These are phyloP conservation scores for Crucihimalaya himalaica DNA, from an alignment of 345 rosid species.

Conservation along the genomic window DNA sequence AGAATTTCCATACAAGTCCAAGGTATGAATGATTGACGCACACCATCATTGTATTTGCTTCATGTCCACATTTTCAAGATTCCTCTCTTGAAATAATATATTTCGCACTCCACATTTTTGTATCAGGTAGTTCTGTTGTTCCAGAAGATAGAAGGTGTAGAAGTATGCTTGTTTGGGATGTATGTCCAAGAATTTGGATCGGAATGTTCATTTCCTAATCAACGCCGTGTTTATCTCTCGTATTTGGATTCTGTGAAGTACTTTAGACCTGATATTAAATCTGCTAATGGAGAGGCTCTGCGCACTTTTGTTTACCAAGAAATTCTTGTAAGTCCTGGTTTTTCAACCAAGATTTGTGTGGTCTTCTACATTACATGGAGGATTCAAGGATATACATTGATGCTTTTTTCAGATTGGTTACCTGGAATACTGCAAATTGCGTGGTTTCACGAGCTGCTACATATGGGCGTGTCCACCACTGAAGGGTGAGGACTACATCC, in stretches of 20 bases:
- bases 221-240: slow-evolving; percentile 96
- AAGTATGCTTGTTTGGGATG: slow-evolving; percentile 98
- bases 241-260: slow-evolving; percentile 98
- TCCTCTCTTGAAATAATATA: slow-evolving; percentile 11
- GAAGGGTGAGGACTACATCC: slow-evolving; percentile 98
- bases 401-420: slow-evolving; percentile 77
- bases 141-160: slow-evolving; percentile 99
- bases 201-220: slow-evolving; percentile 91
- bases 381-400: slow-evolving; percentile 14
- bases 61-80: slow-evolving; percentile 2
- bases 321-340: slow-evolving; percentile 66
- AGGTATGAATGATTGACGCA: slow-evolving; percentile 50
- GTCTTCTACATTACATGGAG: slow-evolving; percentile 14
- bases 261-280: slow-evolving; percentile 89
- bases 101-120: slow-evolving; percentile 9
- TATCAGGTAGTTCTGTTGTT: slow-evolving; percentile 84
- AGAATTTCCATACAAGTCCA: slow-evolving; percentile 94
- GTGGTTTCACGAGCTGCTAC: slow-evolving; percentile 99
- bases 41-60: slow-evolving; percentile 13
- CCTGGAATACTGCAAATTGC: slow-evolving; percentile 95
- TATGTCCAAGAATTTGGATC: slow-evolving; percentile 99
- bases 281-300: slow-evolving; percentile 94
- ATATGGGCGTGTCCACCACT: slow-evolving; percentile 99
- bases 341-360: neutral
- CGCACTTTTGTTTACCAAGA: slow-evolving; percentile 98